These are phyloP conservation scores for Cenchrus purpureus DNA, from an alignment of 176 grass and related monocot genomes.

Conservation along the genomic window DNA sequence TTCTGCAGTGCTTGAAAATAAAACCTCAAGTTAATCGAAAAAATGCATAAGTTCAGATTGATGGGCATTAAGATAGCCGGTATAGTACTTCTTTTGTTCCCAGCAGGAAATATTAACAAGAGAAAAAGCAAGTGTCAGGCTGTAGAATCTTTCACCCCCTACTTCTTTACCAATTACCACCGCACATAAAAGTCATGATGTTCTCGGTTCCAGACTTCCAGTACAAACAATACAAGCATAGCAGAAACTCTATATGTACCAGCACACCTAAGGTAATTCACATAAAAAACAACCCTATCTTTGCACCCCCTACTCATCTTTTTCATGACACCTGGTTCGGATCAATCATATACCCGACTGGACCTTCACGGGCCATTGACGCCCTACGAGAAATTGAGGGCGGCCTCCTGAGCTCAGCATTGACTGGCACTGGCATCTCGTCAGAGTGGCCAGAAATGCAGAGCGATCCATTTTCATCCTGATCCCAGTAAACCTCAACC, in stretches of 20 bases:
- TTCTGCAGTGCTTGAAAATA: not conserved
- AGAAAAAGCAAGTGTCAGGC: not conserved
- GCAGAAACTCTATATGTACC: slow-evolving; percentile 18
- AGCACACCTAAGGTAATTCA: slow-evolving; percentile 40
- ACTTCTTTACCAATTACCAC: not conserved
- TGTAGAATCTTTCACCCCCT: slow-evolving; percentile 16
- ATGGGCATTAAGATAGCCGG: not conserved
- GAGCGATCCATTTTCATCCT: slow-evolving; percentile 79
- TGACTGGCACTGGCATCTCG: slow-evolving; percentile 58
- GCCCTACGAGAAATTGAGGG: slow-evolving; percentile 56
- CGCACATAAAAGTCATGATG: not conserved
- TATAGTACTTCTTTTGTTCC: not conserved
- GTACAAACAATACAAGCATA: slow-evolving; percentile 26
- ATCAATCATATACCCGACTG: slow-evolving; percentile 68
- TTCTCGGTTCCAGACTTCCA: slow-evolving; percentile 4
- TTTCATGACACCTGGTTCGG: slow-evolving; percentile 49
- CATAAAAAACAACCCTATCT: slow-evolving; percentile 15
- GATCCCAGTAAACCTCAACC: slow-evolving; percentile 97
- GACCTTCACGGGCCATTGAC: slow-evolving; percentile 28
- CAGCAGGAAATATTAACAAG: not conserved
- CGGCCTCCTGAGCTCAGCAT: slow-evolving; percentile 52
- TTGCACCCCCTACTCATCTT: slow-evolving; percentile 29
- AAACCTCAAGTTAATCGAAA: not conserved
- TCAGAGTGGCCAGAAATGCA: slow-evolving; percentile 85
- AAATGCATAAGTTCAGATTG: not conserved